These are phyloP conservation scores for Chalciporus chontae DNA, from an alignment of 768 basidiomycete genomes.

Conservation along the genomic window DNA sequence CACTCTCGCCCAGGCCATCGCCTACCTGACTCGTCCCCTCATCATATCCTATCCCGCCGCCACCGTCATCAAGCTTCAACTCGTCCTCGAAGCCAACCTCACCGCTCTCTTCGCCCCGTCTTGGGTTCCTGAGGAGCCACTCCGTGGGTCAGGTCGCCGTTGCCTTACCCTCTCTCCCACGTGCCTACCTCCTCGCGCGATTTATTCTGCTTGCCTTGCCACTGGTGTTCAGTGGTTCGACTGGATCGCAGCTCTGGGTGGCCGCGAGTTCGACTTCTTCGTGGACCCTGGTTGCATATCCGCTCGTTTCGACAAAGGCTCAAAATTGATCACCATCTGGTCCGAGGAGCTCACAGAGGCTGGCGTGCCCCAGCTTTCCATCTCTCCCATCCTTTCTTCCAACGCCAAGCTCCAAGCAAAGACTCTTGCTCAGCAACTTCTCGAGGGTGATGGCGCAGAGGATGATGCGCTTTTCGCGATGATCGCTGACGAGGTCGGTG, in stretches of 20 bases:
- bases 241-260: slow-evolving; percentile 71
- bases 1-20: slow-evolving; percentile 70
- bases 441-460: slow-evolving; percentile 67
- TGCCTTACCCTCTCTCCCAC: slow-evolving; percentile 70
- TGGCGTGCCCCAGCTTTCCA: slow-evolving; percentile 9
- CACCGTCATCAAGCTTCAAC: slow-evolving; percentile 66
- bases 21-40: slow-evolving; percentile 69
- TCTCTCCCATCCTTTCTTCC: slow-evolving; percentile 16
- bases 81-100: slow-evolving; percentile 70
- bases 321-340: slow-evolving; percentile 63
- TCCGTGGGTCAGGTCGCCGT: slow-evolving; percentile 67
- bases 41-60: slow-evolving; percentile 52
- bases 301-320: slow-evolving; percentile 49
- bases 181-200: slow-evolving; percentile 64
- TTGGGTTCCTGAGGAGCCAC: slow-evolving; percentile 63
- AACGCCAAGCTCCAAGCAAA: slow-evolving; percentile 35
- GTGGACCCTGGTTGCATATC: slow-evolving; percentile 79
- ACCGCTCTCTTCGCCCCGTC: slow-evolving; percentile 62
- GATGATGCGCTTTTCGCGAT: slow-evolving; percentile 72
- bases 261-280: slow-evolving; percentile 72
- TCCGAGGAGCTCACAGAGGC: slow-evolving; percentile 44
- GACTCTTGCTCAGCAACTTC: slow-evolving; percentile 71
- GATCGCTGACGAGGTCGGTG: slow-evolving; percentile 67
- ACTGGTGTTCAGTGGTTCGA: slow-evolving; percentile 76
- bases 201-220: slow-evolving; percentile 68